Evolutionary conservation across 208 protist genomes (phyloP).

Genomic region (Trichomonas vaginalis): DNA sequence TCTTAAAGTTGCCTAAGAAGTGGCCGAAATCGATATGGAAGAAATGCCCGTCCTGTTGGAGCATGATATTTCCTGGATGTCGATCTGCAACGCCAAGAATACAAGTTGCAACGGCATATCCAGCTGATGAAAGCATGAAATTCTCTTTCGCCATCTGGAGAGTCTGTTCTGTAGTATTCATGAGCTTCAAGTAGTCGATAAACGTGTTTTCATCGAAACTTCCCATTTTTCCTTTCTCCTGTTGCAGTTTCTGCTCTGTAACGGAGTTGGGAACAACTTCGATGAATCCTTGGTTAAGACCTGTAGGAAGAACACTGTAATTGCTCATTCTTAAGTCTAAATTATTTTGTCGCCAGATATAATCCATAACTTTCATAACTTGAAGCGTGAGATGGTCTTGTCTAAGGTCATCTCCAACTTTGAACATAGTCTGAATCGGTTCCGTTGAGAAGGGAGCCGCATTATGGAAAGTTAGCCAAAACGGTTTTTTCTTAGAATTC

Average conservation of each 20-base stretch:
- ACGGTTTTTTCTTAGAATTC: conserved; percentile 65
- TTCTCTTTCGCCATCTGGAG: conserved; percentile 19
- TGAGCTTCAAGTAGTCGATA: neutral
- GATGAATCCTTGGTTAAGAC: neutral
- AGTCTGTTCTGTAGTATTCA: neutral
- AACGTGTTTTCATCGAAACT: neutral
- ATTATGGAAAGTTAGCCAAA: conserved; percentile 66
- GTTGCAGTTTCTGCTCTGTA: neutral
- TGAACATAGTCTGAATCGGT: conserved; percentile 45
- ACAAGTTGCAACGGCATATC: conserved; percentile 54
- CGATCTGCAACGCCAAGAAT: conserved; percentile 52
- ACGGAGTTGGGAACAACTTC: neutral
- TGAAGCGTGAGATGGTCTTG: conserved; percentile 49
- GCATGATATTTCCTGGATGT: conserved; percentile 46
- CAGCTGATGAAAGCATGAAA: conserved; percentile 37
- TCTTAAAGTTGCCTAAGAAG: conserved; percentile 82
- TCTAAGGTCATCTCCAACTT: conserved; percentile 48
- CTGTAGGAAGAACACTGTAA: conserved; percentile 3
- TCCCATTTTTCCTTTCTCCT: neutral
- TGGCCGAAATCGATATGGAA: conserved; percentile 84
- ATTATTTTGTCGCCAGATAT: conserved; percentile 35
- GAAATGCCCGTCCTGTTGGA: conserved; percentile 37
- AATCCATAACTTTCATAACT: conserved; percentile 39
- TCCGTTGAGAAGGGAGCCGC: conserved; percentile 46
- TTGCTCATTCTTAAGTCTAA: conserved; percentile 34